phyloP scores from a whole-genome alignment of 2,329 filamentous ascomycete genomes.

The Fusarium dlaminii region DNA sequence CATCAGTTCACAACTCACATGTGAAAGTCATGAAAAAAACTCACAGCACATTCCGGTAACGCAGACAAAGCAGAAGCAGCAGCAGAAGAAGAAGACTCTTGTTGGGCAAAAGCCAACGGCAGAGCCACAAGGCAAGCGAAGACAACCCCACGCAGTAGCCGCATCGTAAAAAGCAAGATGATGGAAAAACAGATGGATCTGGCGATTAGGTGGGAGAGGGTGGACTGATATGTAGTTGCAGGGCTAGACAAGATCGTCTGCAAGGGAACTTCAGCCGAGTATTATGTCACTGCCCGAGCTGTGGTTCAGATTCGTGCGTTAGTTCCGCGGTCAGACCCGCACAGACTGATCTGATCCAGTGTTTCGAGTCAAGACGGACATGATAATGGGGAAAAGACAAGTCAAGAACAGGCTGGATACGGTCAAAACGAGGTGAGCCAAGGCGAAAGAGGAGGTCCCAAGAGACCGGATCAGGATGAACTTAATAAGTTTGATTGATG shows the following conservation, averaged over 20 bases:
- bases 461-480: neutral
- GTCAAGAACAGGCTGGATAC: neutral
- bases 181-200: neutral
- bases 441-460: neutral
- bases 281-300: neutral
- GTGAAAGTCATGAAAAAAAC: neutral
- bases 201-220: neutral
- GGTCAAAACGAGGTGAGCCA: neutral
- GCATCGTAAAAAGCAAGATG: neutral
- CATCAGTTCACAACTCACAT: neutral
- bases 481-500: neutral
- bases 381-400: neutral
- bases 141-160: constrained; percentile 3
- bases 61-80: constrained; percentile 14
- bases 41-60: constrained; percentile 48
- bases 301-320: neutral
- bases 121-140: constrained; percentile 14
- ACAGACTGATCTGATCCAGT: neutral
- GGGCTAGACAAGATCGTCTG: neutral
- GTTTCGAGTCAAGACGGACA: neutral
- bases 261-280: neutral
- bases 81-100: neutral
- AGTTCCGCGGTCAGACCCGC: neutral
- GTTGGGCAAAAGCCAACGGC: constrained; percentile 1
- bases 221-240: neutral